These are phyloP conservation scores for Actinomortierella ambigua DNA, from an alignment of 371 early-diverging fungal genomes.

Conservation along the genomic window DNA sequence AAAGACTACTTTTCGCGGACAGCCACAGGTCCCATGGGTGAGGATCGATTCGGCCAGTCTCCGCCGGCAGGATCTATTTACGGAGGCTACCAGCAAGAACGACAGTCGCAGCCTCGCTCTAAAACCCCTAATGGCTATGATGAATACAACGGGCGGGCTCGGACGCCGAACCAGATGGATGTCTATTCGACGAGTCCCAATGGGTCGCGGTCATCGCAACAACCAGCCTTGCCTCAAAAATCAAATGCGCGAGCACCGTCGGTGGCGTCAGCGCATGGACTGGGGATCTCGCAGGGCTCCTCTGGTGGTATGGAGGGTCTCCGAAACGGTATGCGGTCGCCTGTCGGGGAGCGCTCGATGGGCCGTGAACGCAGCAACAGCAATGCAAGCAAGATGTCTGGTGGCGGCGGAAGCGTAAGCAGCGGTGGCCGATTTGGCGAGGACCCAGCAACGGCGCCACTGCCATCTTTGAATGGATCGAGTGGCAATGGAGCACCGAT, in stretches of 20 bases:
- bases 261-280: conserved; percentile 36
- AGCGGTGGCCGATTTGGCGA: too few relatives aligned
- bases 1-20: conserved; percentile 35
- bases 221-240: conserved; percentile 36
- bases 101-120: conserved; percentile 14
- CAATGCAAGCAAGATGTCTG: too few relatives aligned
- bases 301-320: too few relatives aligned
- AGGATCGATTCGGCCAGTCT: conserved; percentile 15
- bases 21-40: conserved; percentile 7
- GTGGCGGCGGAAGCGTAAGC: too few relatives aligned
- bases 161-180: too few relatives aligned
- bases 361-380: too few relatives aligned
- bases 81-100: conserved; percentile 7
- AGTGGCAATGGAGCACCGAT: too few relatives aligned
- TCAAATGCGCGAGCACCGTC: conserved; percentile 45
- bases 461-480: too few relatives aligned
- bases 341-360: too few relatives aligned
- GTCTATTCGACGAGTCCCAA: conserved; percentile 21
- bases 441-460: too few relatives aligned
- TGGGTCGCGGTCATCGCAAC: conserved; percentile 23
- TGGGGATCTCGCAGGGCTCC: conserved; percentile 15
- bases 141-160: too few relatives aligned
- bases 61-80: conserved; percentile 6
- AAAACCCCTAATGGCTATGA: conserved; percentile 30
- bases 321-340: too few relatives aligned